A percentile compares a stretch with the other conserved stretches of the same genome.
Evolutionary conservation across 306 rosid genomes (phyloP).

Genomic region (Rubus idaeus): DNA sequence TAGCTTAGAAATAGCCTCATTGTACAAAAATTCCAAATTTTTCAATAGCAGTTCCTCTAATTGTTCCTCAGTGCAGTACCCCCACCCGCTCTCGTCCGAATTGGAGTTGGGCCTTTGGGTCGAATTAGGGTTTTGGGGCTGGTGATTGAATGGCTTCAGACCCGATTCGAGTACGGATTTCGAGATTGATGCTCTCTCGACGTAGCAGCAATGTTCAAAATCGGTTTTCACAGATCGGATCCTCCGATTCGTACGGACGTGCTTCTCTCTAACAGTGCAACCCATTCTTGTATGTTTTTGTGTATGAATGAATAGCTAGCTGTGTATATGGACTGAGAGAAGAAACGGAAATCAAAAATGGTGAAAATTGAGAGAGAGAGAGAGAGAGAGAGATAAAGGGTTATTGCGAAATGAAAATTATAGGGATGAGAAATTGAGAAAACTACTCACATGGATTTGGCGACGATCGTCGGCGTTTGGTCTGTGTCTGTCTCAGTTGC

Average conservation of each 20-base stretch:
- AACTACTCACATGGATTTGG: constrained; percentile 27
- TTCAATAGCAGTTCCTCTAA: constrained; percentile 78
- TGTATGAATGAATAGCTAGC: background rate
- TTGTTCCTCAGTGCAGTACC: constrained; percentile 92
- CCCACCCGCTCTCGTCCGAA: constrained; percentile 72
- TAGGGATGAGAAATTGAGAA: background rate
- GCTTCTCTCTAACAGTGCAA: constrained; percentile 81
- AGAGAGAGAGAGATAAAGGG: background rate
- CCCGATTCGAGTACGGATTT: constrained; percentile 73
- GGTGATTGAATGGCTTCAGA: constrained; percentile 53
- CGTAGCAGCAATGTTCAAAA: constrained; percentile 39
- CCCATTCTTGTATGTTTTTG: constrained; percentile 46
- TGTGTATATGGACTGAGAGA: background rate
- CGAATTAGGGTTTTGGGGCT: constrained; percentile 35
- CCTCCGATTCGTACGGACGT: constrained; percentile 71
- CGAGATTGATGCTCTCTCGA: constrained; percentile 57
- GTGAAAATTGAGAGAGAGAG: background rate
- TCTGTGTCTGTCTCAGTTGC: constrained; percentile 6
- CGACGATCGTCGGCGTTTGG: constrained; percentile 32
- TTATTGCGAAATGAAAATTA: background rate
- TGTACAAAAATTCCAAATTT: constrained; percentile 59
- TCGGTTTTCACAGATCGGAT: constrained; percentile 54
- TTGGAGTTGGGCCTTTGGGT: constrained; percentile 32
- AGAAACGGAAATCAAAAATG: background rate
- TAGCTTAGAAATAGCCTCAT: constrained; percentile 78